phyloP scores from a whole-genome alignment of 2,329 filamentous ascomycete genomes.

The Cladophialophora chaetospira region DNA sequence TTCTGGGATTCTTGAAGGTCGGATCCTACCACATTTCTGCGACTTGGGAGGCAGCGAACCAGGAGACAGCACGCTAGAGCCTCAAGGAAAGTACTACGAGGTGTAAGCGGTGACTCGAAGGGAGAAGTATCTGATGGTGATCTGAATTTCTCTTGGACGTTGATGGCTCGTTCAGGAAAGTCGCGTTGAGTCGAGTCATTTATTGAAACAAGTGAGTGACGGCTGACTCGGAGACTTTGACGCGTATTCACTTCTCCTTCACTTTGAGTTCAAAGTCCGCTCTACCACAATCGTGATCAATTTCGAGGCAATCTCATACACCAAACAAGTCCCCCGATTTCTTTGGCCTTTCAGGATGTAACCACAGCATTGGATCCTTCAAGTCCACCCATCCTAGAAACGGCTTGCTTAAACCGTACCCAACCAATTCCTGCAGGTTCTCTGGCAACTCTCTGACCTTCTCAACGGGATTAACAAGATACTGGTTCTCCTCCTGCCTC shows the following conservation, averaged over 20 bases:
- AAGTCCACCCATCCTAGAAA: slow-evolving; percentile 29
- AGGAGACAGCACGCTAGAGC: not conserved
- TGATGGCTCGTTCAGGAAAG: not conserved
- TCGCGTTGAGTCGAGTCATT: slow-evolving; percentile 10
- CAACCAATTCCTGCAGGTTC: slow-evolving; percentile 31
- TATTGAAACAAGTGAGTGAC: not conserved
- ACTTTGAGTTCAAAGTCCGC: no score
- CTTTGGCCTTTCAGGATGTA: slow-evolving; percentile 18
- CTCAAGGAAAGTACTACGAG: no score
- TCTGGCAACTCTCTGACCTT: slow-evolving; percentile 27
- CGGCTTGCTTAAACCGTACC: slow-evolving; percentile 32
- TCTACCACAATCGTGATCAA: not conserved
- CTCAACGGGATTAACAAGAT: slow-evolving; percentile 30
- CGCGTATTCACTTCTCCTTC: not conserved
- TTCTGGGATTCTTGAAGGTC: not conserved
- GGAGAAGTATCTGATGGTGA: no score
- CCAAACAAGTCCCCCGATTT: slow-evolving; percentile 10
- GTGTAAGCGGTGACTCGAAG: no score
- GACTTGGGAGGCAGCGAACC: not conserved
- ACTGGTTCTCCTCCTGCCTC: slow-evolving; percentile 35
- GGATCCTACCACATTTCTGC: slow-evolving; percentile 10
- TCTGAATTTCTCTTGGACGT: not conserved
- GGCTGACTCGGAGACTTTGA: not conserved
- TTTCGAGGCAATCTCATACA: not conserved
- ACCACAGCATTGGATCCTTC: slow-evolving; percentile 26